A percentile compares a stretch with the other conserved stretches of the same genome.
Evolutionary conservation across 257 asterid species (phyloP).

Genomic region (Echium plantagineum): DNA sequence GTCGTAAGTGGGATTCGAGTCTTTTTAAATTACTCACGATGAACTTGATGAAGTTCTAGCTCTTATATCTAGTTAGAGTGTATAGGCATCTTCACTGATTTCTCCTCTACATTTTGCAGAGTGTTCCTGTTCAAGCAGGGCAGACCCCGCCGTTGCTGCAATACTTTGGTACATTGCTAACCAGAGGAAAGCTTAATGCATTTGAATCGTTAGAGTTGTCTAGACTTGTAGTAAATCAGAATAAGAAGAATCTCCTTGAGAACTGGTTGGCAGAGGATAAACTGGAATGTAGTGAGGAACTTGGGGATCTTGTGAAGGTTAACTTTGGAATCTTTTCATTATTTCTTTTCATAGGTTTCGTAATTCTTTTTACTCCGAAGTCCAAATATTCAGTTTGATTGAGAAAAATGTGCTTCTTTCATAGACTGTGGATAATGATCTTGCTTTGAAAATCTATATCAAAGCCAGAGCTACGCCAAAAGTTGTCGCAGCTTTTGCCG

Average conservation of each 20-base stretch:
- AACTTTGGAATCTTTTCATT: slow-evolving; percentile 11
- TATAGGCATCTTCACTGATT: background rate
- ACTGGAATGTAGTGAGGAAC: slow-evolving; percentile 97
- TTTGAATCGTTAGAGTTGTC: slow-evolving; percentile 95
- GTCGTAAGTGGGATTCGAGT: background rate
- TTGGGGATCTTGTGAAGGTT: slow-evolving; percentile 99
- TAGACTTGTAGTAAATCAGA: slow-evolving; percentile 96
- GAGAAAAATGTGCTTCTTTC: slow-evolving; percentile 8
- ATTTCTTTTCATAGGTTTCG: slow-evolving; percentile 3
- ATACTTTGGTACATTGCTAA: slow-evolving; percentile 88
- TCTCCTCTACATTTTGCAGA: slow-evolving; percentile 34
- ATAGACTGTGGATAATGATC: slow-evolving; percentile 98
- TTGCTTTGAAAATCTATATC: slow-evolving; percentile 88
- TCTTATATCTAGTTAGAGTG: background rate
- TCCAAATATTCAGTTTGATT: slow-evolving; percentile 7
- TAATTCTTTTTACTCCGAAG: slow-evolving; percentile 1
- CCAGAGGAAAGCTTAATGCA: slow-evolving; percentile 91
- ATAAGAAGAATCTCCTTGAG: slow-evolving; percentile 89
- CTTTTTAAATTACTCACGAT: no score
- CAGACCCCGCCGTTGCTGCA: slow-evolving; percentile 98
- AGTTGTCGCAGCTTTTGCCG: slow-evolving; percentile 99
- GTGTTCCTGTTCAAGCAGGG: slow-evolving; percentile 99
- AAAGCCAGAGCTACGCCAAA: slow-evolving; percentile 99
- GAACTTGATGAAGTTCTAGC: background rate
- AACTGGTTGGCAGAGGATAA: slow-evolving; percentile 99